Evolutionary conservation across 2,329 filamentous ascomycete species (phyloP), one percentile per base, ranked within the genome.

Genomic region (Pseudonectria foliicola): DNA sequence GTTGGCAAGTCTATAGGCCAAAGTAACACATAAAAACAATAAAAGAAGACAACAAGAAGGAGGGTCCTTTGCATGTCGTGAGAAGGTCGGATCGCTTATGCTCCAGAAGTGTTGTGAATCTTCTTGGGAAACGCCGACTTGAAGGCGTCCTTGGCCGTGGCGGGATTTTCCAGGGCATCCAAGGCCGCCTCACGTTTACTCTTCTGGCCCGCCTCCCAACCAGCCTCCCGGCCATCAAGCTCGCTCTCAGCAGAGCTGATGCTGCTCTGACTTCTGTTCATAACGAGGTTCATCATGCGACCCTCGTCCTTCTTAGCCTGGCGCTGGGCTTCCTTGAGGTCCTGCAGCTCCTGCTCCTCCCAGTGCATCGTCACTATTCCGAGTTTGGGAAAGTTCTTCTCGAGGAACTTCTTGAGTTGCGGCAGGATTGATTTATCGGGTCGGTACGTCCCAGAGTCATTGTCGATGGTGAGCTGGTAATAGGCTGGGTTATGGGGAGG

Each of bases 391-490:
- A 95, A 78, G 46, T 90, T 87, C 15, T 59, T 60, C 23, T 79
- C 64, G 3, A 96, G 62, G 54, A 87, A 94, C 10, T 67, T 54
- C 34, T 81, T 78, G 2, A 96, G 68, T 1, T 80, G 57, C 0
- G 85, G 84, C 2, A 96, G 71, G 8, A 85, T 70, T 10, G 79
- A 71, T 37, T 83, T 82, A 53, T 93, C 87, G 0, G 90, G 90
- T 1, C 90, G 77, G 59, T 96, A 96, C 0, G 90, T 96, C 10
- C 90, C 90, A 35, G 81, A 87, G 60, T 95, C 90, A 53, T 96
- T 96, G 66, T 96, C 90, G 53, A 96, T 95, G 44, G 92, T 69
- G 7, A 96, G 74, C 56, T 94, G 83, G 58, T 95, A 96, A 54
- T 71, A 69, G 34, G 59, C 55, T n/a, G 65, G 73, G 37, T 70